Percentiles rank a stretch among this genome's conserved stretches.
Conservation (phyloP, 2,329 filamentous ascomycete species). For the Curvularia verruculosa region DNA sequence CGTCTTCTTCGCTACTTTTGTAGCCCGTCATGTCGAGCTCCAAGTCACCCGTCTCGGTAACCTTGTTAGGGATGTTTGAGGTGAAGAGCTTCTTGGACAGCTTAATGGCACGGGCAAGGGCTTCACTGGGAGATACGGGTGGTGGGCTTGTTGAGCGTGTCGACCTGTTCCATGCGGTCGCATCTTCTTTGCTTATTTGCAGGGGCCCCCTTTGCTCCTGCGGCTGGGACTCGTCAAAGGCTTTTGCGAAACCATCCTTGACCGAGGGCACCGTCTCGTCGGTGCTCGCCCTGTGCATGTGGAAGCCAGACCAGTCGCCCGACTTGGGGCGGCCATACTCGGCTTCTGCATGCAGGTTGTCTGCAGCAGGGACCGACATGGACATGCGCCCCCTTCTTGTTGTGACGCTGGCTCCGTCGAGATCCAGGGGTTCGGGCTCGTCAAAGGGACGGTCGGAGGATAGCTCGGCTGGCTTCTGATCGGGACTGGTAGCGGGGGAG, state of each 20-base stretch:
- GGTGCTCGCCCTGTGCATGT: slow-evolving; percentile 55
- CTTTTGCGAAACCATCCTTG: slow-evolving; percentile 47
- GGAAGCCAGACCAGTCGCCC: slow-evolving; percentile 46
- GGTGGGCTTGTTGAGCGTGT: slow-evolving; percentile 76
- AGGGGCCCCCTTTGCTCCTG: slow-evolving; percentile 38
- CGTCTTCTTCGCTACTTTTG: slow-evolving; percentile 92
- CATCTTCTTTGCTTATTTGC: slow-evolving; percentile 42
- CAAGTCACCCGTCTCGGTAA: slow-evolving; percentile 91
- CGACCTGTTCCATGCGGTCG: slow-evolving; percentile 43
- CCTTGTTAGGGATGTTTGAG: slow-evolving; percentile 88
- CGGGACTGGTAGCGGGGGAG: slow-evolving; percentile 85
- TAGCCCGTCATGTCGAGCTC: slow-evolving; percentile 99
- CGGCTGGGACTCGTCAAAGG: slow-evolving; percentile 25
- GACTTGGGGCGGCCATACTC: slow-evolving; percentile 36
- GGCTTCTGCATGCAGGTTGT: slow-evolving; percentile 25
- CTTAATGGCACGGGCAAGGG: slow-evolving; percentile 79
- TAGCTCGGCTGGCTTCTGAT: slow-evolving; percentile 60
- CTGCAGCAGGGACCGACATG: slow-evolving; percentile 35
- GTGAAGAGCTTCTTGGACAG: slow-evolving; percentile 86
- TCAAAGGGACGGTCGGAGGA: slow-evolving; percentile 58
- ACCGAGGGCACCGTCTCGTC: slow-evolving; percentile 60
- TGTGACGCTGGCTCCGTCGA: slow-evolving; percentile 56
- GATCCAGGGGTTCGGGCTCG: slow-evolving; percentile 73
- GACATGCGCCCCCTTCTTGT: slow-evolving; percentile 39
- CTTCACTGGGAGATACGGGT: slow-evolving; percentile 72